Percentiles rank a stretch among this genome's conserved stretches.
phyloP scores from a whole-genome alignment of 805 yeast species.

The Candida rishiriensis region DNA sequence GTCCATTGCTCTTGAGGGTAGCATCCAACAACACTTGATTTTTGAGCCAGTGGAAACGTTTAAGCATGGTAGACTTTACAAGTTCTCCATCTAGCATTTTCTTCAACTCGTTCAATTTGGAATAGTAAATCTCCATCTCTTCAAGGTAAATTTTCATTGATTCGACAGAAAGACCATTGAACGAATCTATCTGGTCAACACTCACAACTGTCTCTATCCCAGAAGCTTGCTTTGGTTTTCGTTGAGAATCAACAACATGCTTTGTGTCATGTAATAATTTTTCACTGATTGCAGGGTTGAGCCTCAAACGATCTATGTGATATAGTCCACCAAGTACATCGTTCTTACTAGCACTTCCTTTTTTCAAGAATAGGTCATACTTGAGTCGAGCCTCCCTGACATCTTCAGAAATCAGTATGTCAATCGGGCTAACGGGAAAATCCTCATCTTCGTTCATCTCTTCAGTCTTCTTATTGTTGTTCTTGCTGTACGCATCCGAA shows the following conservation, averaged over 20 bases:
- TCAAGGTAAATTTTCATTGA: constrained; percentile 12
- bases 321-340: constrained; percentile 1
- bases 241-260: constrained; percentile 1
- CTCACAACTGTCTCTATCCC: background rate
- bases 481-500: background rate
- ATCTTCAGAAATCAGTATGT: background rate
- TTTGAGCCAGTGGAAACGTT: constrained; percentile 24
- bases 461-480: too few species aligned
- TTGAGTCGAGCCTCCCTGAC: background rate
- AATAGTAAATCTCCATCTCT: constrained; percentile 19
- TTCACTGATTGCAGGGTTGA: constrained; percentile 3
- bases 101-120: constrained; percentile 15
- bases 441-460: too few species aligned
- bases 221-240: background rate
- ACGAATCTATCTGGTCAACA: constrained; percentile 3
- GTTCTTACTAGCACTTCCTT: background rate
- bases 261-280: constrained; percentile 1
- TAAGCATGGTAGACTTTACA: constrained; percentile 10
- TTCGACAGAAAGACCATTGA: constrained; percentile 13
- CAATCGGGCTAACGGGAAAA: too few species aligned
- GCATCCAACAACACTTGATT: constrained; percentile 23
- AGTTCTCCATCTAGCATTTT: constrained; percentile 19
- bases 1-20: constrained; percentile 5
- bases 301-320: constrained; percentile 2
- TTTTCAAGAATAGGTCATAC: background rate